These are phyloP conservation scores for Fusarium pseudocircinatum DNA, from an alignment of 2,329 filamentous ascomycete genomes.

Conservation along the genomic window DNA sequence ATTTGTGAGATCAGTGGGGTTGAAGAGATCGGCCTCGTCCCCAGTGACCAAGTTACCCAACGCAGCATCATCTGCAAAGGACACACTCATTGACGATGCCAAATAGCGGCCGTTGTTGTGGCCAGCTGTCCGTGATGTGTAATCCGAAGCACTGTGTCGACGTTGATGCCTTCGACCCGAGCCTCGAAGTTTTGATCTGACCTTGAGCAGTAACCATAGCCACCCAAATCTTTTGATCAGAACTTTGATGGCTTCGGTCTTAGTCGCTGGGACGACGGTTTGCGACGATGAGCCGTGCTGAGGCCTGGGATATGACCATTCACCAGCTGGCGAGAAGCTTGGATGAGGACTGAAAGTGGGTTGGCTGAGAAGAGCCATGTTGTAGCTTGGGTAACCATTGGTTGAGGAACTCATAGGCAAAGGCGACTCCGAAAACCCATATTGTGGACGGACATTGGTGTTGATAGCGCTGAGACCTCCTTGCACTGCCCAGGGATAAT, in stretches of 20 bases:
- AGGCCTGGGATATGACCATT: neutral
- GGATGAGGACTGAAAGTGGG: neutral
- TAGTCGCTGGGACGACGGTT: neutral
- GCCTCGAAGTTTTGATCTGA: neutral
- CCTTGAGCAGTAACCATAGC: constrained; percentile 10
- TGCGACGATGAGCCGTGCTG: neutral
- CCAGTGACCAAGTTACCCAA: neutral
- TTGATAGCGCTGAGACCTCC: constrained; percentile 5
- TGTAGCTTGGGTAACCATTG: neutral
- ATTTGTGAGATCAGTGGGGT: neutral
- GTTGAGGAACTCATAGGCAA: neutral
- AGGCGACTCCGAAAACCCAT: constrained; percentile 16
- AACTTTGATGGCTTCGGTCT: neutral
- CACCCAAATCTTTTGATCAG: constrained; percentile 4
- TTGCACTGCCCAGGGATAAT: constrained; percentile 7
- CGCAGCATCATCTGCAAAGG: neutral
- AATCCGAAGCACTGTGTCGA: neutral
- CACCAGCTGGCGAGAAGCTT: neutral
- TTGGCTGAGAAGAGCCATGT: neutral
- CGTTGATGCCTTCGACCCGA: neutral
- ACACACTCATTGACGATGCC: neutral
- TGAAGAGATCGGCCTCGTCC: neutral
- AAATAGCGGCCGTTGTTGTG: neutral
- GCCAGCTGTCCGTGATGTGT: neutral
- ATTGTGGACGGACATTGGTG: constrained; percentile 1